Conservation (phyloP, 2,329 filamentous ascomycete species). For the Alternaria tenuissima region DNA sequence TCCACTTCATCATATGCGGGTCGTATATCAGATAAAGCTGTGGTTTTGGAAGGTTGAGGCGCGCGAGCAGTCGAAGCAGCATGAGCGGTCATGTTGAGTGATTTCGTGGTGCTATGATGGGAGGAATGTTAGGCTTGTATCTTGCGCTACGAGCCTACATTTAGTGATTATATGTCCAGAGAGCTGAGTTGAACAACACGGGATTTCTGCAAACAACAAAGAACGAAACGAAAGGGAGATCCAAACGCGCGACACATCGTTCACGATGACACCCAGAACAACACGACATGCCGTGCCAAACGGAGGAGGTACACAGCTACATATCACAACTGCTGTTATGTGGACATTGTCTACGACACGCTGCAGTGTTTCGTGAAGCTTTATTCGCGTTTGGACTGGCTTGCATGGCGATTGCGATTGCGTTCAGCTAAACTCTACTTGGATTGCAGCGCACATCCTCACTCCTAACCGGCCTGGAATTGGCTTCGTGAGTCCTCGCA, state of each 20-base stretch:
- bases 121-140: neutral
- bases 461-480: neutral
- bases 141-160: neutral
- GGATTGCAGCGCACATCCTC: neutral
- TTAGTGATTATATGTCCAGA: neutral
- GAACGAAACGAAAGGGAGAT: neutral
- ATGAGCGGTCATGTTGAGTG: neutral
- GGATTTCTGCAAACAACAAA: neutral
- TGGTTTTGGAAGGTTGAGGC: neutral
- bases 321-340: neutral
- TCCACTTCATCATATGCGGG: neutral
- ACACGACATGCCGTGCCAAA: neutral
- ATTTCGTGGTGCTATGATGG: neutral
- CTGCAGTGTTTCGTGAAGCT: neutral
- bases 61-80: neutral
- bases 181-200: neutral
- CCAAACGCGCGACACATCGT: neutral
- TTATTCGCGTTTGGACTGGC: neutral
- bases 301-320: neutral
- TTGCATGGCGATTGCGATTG: neutral
- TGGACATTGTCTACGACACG: neutral
- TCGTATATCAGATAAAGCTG: slow-evolving; percentile 15
- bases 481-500: neutral
- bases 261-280: neutral
- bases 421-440: neutral